phyloP scores from a whole-genome alignment of 345 rosid genomes.

The Eucalyptus curtisii region DNA sequence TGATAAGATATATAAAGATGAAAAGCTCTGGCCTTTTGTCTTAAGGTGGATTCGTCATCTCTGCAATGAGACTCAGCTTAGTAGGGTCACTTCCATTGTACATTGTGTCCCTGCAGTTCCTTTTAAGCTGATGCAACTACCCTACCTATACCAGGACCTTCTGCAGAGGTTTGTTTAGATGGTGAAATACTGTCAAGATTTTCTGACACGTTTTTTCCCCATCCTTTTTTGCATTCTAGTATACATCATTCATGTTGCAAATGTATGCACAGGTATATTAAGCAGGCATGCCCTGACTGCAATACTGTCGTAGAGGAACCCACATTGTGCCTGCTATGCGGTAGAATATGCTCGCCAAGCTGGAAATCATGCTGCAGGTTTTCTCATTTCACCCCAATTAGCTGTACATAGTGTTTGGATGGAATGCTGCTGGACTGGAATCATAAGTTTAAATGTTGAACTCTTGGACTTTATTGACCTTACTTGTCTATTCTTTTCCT shows the following conservation, averaged over 20 bases:
- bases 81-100: constrained; percentile 14
- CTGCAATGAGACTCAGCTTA: constrained; percentile 19
- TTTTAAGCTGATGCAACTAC: constrained; percentile 76
- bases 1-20: constrained; percentile 42
- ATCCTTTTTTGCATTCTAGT: not conserved
- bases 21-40: constrained; percentile 25
- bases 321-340: constrained; percentile 81
- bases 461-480: not conserved
- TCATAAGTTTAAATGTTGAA: not conserved
- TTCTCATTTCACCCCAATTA: not conserved
- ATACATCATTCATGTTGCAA: not conserved
- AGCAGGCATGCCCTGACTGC: constrained; percentile 60
- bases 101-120: constrained; percentile 55
- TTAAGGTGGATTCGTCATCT: constrained; percentile 66
- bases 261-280: constrained; percentile 48
- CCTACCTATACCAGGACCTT: constrained; percentile 74
- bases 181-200: not conserved
- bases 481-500: not conserved
- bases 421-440: not conserved
- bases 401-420: not conserved
- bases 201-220: not conserved
- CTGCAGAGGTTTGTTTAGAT: constrained; percentile 52
- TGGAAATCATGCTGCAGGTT: constrained; percentile 92
- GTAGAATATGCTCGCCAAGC: constrained; percentile 68
- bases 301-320: constrained; percentile 42